phyloP scores from a whole-genome alignment of 2,329 filamentous ascomycete genomes.

The Aspergillus sp. region DNA sequence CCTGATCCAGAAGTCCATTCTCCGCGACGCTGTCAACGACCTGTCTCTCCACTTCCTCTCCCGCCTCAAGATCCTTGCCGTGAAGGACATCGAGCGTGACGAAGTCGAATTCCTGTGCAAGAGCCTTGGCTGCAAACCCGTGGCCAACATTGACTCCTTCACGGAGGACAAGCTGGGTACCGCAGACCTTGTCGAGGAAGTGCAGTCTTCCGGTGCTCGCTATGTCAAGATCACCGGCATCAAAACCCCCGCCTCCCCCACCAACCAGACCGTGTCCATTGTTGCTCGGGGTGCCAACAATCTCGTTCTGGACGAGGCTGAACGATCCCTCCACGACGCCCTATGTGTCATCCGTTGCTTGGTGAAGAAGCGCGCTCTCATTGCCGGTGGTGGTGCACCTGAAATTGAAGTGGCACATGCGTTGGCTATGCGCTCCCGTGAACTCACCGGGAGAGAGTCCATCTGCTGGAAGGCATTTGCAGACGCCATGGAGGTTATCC shows the following conservation, averaged over 20 bases:
- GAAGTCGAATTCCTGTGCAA: slow-evolving; percentile 99
- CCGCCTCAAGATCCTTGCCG: slow-evolving; percentile 86
- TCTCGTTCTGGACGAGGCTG: slow-evolving; percentile 91
- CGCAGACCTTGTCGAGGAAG: slow-evolving; percentile 89
- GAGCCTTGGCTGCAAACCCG: slow-evolving; percentile 96
- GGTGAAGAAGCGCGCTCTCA: slow-evolving; percentile 99
- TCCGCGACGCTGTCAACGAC: slow-evolving; percentile 95
- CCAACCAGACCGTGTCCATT: slow-evolving; percentile 78
- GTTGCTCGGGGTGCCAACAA: slow-evolving; percentile 90
- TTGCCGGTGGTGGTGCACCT: slow-evolving; percentile 90
- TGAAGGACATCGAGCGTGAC: slow-evolving; percentile 98
- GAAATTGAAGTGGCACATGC: slow-evolving; percentile 93
- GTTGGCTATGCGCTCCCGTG: slow-evolving; percentile 71
- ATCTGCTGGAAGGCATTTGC: slow-evolving; percentile 99
- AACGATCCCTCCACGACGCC: slow-evolving; percentile 92
- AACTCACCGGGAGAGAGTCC: slow-evolving; percentile 80
- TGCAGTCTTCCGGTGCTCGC: slow-evolving; percentile 74
- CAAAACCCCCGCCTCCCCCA: slow-evolving; percentile 54
- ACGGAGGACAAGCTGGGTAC: slow-evolving; percentile 95
- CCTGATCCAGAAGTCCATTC: slow-evolving; percentile 95
- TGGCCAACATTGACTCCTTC: slow-evolving; percentile 97
- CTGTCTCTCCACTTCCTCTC: slow-evolving; percentile 94
- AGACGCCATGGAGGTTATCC: slow-evolving; percentile 93
- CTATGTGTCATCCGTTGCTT: slow-evolving; percentile 95
- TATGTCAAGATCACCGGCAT: slow-evolving; percentile 95